These are phyloP conservation scores for Lentinula lateritia DNA, from an alignment of 768 basidiomycete species.

Conservation along the genomic window DNA sequence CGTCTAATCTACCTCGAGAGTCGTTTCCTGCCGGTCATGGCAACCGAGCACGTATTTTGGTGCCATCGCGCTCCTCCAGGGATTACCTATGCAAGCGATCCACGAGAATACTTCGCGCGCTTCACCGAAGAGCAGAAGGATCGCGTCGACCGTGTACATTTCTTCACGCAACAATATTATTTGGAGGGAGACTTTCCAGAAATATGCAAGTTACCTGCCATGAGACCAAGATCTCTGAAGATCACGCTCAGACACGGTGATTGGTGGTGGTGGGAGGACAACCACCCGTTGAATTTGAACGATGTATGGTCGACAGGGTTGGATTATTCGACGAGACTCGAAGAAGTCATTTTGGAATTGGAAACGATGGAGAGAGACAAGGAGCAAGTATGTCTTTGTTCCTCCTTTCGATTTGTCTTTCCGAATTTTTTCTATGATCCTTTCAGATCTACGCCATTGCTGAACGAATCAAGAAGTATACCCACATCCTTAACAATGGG, in stretches of 20 bases:
- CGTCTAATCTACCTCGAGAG: constrained; percentile 19
- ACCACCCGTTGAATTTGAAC: constrained; percentile 9
- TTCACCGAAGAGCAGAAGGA: constrained; percentile 14
- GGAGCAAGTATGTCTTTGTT: constrained; percentile 10
- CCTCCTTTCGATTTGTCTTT: not conserved
- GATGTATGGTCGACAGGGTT: constrained; percentile 11
- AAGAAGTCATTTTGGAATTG: constrained; percentile 18
- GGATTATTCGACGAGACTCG: constrained; percentile 7
- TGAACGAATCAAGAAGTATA: not conserved
- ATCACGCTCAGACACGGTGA: constrained; percentile 17
- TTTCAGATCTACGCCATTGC: constrained; percentile 8
- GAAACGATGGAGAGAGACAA: constrained; percentile 18
- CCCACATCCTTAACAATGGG: not conserved
- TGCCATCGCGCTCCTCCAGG: constrained; percentile 7
- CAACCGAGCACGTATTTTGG: constrained; percentile 20
- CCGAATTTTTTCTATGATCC: not conserved
- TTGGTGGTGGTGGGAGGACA: constrained; percentile 21
- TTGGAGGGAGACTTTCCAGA: constrained; percentile 9
- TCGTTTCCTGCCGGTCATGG: constrained; percentile 12
- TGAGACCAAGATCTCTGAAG: constrained; percentile 8
- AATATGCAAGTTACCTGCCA: not conserved
- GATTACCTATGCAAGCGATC: not conserved
- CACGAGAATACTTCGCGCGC: constrained; percentile 9
- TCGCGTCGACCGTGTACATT: constrained; percentile 12
- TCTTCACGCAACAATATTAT: constrained; percentile 17